A percentile compares a stretch with the other conserved stretches of the same genome.
phyloP scores from a whole-genome alignment of 352 stramenopile genomes.

The Phytophthora europaea region DNA sequence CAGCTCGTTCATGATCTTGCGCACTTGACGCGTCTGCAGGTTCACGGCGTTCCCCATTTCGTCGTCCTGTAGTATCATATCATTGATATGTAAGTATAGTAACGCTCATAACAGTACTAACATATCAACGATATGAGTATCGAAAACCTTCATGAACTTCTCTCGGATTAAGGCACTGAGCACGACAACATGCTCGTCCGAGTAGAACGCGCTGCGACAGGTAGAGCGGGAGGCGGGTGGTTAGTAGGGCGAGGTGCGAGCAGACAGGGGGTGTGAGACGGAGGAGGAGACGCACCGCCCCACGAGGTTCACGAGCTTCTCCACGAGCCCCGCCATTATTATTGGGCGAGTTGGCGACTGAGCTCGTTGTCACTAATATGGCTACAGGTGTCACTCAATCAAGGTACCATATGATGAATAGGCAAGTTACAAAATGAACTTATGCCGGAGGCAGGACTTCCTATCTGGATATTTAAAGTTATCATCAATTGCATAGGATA shows the following conservation, averaged over 20 bases:
- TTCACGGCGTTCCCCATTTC: conserved; percentile 91
- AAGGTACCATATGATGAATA: neutral
- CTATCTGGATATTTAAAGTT: no score
- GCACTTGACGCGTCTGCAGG: conserved; percentile 88
- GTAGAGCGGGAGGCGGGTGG: neutral
- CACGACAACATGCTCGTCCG: conserved; percentile 90
- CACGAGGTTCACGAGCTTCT: conserved; percentile 90
- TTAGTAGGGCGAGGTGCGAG: conserved; percentile 1
- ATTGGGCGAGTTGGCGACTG: no score
- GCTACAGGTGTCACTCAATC: neutral
- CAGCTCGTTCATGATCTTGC: conserved; percentile 92
- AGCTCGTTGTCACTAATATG: no score
- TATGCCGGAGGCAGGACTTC: no score
- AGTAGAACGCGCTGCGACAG: conserved; percentile 81
- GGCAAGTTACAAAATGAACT: no score
- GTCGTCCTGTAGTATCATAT: conserved; percentile 62
- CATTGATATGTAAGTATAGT: conserved; percentile 1
- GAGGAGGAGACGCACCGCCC: conserved; percentile 56
- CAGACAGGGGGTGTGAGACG: neutral
- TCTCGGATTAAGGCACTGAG: conserved; percentile 86
- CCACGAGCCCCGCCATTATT: conserved; percentile 82
- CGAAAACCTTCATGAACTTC: conserved; percentile 93
- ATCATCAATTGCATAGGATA: no score
- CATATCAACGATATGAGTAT: conserved; percentile 5
- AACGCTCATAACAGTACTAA: neutral